phyloP scores from a whole-genome alignment of 805 yeast species.

The Kodamaea laetipori region DNA sequence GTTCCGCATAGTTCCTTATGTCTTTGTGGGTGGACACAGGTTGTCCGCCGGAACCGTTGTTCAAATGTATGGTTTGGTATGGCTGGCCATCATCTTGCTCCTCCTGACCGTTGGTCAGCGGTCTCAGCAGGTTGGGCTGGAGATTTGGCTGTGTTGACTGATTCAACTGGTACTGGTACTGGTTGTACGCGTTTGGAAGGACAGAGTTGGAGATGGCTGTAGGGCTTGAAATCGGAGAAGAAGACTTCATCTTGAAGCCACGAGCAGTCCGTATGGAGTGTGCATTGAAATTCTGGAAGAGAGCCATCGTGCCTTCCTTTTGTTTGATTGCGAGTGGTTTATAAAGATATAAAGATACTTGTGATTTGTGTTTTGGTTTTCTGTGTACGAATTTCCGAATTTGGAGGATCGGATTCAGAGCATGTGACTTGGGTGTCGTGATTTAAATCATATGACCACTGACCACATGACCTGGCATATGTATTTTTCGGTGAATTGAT shows the following conservation, averaged over 20 bases:
- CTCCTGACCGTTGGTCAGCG: background rate
- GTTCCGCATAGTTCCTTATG: slow-evolving; percentile 86
- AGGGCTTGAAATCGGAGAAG: slow-evolving; percentile 43
- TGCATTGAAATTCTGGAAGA: slow-evolving; percentile 47
- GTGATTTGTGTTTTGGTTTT: slow-evolving; percentile 6
- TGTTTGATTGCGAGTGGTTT: background rate
- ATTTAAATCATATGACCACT: too few species aligned
- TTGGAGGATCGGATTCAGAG: background rate
- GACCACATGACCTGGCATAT: too few species aligned
- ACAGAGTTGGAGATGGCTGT: slow-evolving; percentile 38
- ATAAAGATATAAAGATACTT: background rate
- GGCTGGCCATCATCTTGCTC: slow-evolving; percentile 3
- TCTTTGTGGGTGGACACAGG: slow-evolving; percentile 62
- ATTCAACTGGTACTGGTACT: slow-evolving; percentile 14
- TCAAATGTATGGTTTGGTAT: slow-evolving; percentile 13
- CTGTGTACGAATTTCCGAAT: background rate
- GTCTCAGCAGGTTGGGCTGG: slow-evolving; percentile 2
- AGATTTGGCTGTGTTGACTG: slow-evolving; percentile 3
- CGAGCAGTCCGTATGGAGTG: slow-evolving; percentile 45
- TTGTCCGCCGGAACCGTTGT: slow-evolving; percentile 22
- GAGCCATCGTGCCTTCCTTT: slow-evolving; percentile 29
- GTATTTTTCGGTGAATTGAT: too few species aligned
- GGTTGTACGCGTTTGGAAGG: slow-evolving; percentile 30
- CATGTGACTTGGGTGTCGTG: background rate
- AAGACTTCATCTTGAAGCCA: slow-evolving; percentile 44